A percentile compares a stretch with the other conserved stretches of the same genome.
phyloP scores from a whole-genome alignment of 2,329 filamentous ascomycete species.

The Diaporthe caulivora region DNA sequence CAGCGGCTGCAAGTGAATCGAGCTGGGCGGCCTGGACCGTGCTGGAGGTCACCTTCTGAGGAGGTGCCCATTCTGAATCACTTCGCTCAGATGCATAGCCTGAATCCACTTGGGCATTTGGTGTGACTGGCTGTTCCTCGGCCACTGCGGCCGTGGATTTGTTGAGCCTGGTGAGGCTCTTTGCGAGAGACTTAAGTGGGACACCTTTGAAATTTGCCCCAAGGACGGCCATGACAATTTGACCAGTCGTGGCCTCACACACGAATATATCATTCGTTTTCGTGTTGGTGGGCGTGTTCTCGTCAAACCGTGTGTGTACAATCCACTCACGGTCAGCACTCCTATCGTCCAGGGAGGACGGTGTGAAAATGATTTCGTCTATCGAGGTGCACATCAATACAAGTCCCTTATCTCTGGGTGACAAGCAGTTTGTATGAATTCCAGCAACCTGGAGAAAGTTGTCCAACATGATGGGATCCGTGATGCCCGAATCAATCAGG shows the following conservation, averaged over 20 bases:
- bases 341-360: not conserved
- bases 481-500: conserved; percentile 1
- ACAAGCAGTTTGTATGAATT: conserved; percentile 52
- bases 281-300: not conserved
- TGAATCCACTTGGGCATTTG: not conserved
- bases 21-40: not conserved
- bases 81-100: conserved; percentile 14
- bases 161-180: conserved; percentile 33
- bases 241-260: conserved; percentile 34
- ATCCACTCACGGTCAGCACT: conserved; percentile 2
- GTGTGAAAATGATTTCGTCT: conserved; percentile 41
- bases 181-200: conserved; percentile 40
- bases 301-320: conserved; percentile 37
- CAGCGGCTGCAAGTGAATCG: not conserved
- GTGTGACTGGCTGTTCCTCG: not conserved
- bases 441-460: conserved; percentile 52
- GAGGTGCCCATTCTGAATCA: not conserved
- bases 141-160: not conserved
- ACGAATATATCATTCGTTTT: conserved; percentile 44
- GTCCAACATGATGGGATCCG: conserved; percentile 44
- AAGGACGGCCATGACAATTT: conserved; percentile 39
- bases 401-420: conserved; percentile 40
- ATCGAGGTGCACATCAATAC: conserved; percentile 44
- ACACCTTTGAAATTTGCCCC: conserved; percentile 42
- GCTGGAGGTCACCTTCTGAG: not conserved